phyloP scores from a whole-genome alignment of 1,284 basidiomycete species.

The Microbotryomycetes sp. region DNA sequence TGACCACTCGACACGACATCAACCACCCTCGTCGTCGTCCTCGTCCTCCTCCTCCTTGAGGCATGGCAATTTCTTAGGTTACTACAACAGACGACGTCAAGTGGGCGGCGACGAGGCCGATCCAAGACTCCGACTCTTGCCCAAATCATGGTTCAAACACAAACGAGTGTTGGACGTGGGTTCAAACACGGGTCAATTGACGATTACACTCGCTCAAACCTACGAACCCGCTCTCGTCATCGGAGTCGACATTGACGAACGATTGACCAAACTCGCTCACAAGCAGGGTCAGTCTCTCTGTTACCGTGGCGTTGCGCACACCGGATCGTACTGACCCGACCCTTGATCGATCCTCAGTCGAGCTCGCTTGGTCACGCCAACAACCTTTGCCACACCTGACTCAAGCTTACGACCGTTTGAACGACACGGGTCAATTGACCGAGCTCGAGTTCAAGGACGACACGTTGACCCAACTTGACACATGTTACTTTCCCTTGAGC shows the following conservation, averaged over 20 bases:
- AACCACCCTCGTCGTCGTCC: constrained; percentile 5
- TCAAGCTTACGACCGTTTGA: background rate
- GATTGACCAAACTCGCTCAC: constrained; percentile 64
- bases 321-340: background rate
- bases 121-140: constrained; percentile 57
- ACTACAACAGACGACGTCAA: constrained; percentile 62
- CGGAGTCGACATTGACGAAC: constrained; percentile 73
- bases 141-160: constrained; percentile 50
- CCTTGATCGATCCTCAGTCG: constrained; percentile 12
- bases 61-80: constrained; percentile 47
- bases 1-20: constrained; percentile 4
- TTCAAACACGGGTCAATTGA: constrained; percentile 74
- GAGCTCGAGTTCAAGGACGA: constrained; percentile 7
- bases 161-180: constrained; percentile 68
- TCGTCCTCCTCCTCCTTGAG: background rate
- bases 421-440: background rate
- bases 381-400: constrained; percentile 27
- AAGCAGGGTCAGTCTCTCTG: constrained; percentile 41
- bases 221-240: constrained; percentile 57
- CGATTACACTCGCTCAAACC: constrained; percentile 68
- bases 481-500: constrained; percentile 60
- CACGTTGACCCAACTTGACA: constrained; percentile 5
- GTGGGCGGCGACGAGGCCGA: constrained; percentile 53
- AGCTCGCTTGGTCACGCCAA: constrained; percentile 33
- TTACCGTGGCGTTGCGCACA: background rate